Conservation (phyloP, 2,329 filamentous ascomycete genomes). For the Fusarium nelsonii region DNA sequence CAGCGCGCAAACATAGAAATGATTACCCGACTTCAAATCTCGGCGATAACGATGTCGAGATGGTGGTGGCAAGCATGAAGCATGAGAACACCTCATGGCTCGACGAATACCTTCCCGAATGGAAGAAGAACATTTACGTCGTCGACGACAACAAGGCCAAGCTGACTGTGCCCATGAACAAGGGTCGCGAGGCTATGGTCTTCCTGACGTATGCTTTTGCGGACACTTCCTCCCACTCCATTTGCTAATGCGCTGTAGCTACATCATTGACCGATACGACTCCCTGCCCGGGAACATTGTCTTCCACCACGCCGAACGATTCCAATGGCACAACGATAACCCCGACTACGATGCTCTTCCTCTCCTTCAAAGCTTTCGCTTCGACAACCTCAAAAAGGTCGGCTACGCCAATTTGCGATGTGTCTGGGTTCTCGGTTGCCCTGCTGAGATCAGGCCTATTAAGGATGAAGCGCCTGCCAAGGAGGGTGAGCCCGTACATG, state of each 20-base stretch:
- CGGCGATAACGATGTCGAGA: slow-evolving; percentile 50
- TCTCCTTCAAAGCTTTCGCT: slow-evolving; percentile 61
- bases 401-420: slow-evolving; percentile 73
- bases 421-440: slow-evolving; percentile 69
- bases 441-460: slow-evolving; percentile 59
- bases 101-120: slow-evolving; percentile 56
- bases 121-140: slow-evolving; percentile 67
- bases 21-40: slow-evolving; percentile 30
- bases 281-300: slow-evolving; percentile 58
- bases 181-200: slow-evolving; percentile 66
- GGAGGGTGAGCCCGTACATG: slow-evolving; percentile 51
- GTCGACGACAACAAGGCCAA: slow-evolving; percentile 62
- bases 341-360: slow-evolving; percentile 67
- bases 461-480: slow-evolving; percentile 54
- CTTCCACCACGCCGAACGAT: slow-evolving; percentile 63
- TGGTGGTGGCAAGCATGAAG: slow-evolving; percentile 53
- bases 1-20: slow-evolving; percentile 28
- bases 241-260: slow-evolving; percentile 47
- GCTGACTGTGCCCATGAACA: slow-evolving; percentile 63
- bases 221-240: background rate
- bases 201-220: slow-evolving; percentile 58
- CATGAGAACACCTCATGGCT: slow-evolving; percentile 57
- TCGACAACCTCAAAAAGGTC: slow-evolving; percentile 63
- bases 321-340: slow-evolving; percentile 67
- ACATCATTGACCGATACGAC: slow-evolving; percentile 65